phyloP scores from a whole-genome alignment of 805 yeast genomes.

The Cyberlindnera xylosilytica region DNA sequence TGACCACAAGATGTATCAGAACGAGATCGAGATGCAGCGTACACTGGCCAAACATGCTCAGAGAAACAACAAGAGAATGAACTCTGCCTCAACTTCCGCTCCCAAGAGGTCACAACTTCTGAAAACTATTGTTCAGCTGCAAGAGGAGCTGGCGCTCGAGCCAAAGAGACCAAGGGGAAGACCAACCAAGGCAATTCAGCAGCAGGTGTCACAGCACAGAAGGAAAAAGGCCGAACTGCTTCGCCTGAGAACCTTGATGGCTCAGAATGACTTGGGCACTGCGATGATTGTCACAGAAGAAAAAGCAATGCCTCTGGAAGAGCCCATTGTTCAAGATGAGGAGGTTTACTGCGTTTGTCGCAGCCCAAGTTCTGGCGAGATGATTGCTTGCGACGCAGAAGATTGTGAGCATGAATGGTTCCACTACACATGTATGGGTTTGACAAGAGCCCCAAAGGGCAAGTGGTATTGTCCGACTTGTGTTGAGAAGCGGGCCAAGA shows the following conservation, averaged over 20 bases:
- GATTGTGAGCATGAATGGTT: slow-evolving; percentile 77
- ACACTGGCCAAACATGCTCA: slow-evolving; percentile 17
- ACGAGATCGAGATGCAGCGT: slow-evolving; percentile 22
- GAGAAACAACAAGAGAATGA: slow-evolving; percentile 22
- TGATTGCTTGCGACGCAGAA: slow-evolving; percentile 88
- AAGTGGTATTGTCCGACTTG: slow-evolving; percentile 71
- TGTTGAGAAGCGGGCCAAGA: not conserved
- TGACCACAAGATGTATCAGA: slow-evolving; percentile 25
- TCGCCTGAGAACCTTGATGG: not conserved
- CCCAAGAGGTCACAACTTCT: slow-evolving; percentile 1
- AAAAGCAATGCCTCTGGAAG: not conserved
- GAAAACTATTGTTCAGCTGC: slow-evolving; percentile 2
- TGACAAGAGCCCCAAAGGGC: slow-evolving; percentile 56
- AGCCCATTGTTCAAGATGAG: too few relatives aligned
- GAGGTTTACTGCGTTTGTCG: slow-evolving; percentile 45
- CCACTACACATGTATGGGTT: slow-evolving; percentile 74
- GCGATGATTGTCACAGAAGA: not conserved
- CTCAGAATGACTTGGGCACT: too few relatives aligned
- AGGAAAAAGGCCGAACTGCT: not conserved
- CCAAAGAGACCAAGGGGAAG: slow-evolving; percentile 7
- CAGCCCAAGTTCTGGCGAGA: slow-evolving; percentile 56
- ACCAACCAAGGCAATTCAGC: slow-evolving; percentile 3
- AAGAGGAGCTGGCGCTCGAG: not conserved
- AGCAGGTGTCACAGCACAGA: not conserved
- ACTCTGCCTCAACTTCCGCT: slow-evolving; percentile 6